Evolutionary conservation across 495 filamentous ascomycete species (phyloP), one percentile per base, ranked within the genome.

Genomic region (Penicillium angulare): DNA sequence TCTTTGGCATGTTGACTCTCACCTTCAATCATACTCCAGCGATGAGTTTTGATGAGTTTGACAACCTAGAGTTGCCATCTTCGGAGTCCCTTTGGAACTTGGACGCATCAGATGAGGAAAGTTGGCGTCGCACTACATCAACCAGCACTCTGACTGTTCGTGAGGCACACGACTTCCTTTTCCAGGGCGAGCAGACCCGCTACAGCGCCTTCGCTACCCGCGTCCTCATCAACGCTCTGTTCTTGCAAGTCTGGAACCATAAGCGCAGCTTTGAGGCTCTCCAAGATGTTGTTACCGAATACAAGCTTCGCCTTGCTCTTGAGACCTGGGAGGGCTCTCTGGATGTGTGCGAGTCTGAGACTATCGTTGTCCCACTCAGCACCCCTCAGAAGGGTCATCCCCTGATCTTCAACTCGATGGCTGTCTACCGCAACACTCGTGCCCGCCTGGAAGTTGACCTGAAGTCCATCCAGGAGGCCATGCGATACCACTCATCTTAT

Each of bases 261-360:
- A 96, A 97, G 81, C 88, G 93, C 54, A 96, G 88, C 69, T 91
- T 92, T 34, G 92, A 97, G 69, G 90, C 91, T 38, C 76, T 96
- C 43, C 93, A 97, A 67, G 92, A 96, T 67, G 91, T 97, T 40
- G 92, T 97, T 8, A 95, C 92, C 15, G 93, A 98, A 70, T 98
- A 96, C 81, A 98, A 96, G 78, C 86, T 98, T 47, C 84, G 95
- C 52, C 82, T 96, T 20, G 93, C 93, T 36, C 77, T 98, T 47
- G 93, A 97, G 75, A 97, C 92, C 17, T 98, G 93, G 93, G 92
- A 97, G 79, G 90, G 85, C 76, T 95, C 93, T 15, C 80, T 97
- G 7, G 90, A 95, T 42, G 78, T 95, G 43, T 97, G 92, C 66
- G 92, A 97, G 73, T 84, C 92, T 4, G 93, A 98, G 66, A 87